Conservation (phyloP, 2,329 filamentous ascomycete genomes). For the Sarocladiaceae sp. region DNA sequence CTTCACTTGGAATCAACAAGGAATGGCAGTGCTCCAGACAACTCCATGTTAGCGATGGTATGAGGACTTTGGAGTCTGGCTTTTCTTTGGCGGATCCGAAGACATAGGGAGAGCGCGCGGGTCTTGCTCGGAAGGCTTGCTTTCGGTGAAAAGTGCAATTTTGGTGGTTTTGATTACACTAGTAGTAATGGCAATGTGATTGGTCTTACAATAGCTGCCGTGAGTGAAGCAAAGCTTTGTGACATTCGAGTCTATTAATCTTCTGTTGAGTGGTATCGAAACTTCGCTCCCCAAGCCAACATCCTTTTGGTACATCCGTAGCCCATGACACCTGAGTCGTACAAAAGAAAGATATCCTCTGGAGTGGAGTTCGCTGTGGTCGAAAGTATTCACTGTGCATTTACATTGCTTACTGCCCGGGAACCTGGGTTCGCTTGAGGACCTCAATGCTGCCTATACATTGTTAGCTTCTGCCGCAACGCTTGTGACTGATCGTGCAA, state of each 20-base stretch:
- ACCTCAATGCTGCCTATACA: conserved; percentile 40
- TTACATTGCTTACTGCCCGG: background rate
- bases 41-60: too few relatives aligned
- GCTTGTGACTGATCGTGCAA: background rate
- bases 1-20: too few relatives aligned
- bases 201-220: too few relatives aligned
- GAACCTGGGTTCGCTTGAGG: conserved; percentile 33
- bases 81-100: too few relatives aligned
- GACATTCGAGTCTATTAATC: background rate
- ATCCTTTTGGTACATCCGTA: conserved; percentile 9
- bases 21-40: too few relatives aligned
- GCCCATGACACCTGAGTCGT: conserved; percentile 3
- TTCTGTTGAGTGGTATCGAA: conserved; percentile 2
- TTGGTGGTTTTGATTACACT: too few relatives aligned
- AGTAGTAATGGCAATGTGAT: too few relatives aligned
- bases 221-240: background rate
- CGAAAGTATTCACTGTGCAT: background rate
- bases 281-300: conserved; percentile 5
- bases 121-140: too few relatives aligned
- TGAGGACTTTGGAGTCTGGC: too few relatives aligned
- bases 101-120: too few relatives aligned
- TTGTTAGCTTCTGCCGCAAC: conserved; percentile 14
- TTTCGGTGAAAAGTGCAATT: too few relatives aligned
- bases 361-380: conserved; percentile 6
- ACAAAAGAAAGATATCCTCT: conserved; percentile 4